These are phyloP conservation scores for Lyophyllum atratum DNA, from an alignment of 768 basidiomycete species.

Conservation along the genomic window DNA sequence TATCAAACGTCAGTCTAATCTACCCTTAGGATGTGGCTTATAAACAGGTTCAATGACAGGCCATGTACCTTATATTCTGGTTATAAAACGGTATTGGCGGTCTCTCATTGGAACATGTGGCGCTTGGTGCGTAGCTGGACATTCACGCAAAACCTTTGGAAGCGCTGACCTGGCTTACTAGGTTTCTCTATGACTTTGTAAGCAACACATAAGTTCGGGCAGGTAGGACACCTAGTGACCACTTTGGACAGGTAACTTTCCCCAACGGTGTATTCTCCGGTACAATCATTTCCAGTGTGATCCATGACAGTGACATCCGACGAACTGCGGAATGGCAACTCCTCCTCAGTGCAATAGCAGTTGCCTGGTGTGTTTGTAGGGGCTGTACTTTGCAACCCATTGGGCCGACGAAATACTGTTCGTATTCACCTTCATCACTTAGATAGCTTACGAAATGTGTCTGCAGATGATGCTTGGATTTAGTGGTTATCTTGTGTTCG, in stretches of 20 bases:
- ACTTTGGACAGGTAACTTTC: constrained; percentile 53
- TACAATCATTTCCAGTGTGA: constrained; percentile 63
- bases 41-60: constrained; percentile 28
- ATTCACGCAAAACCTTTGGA: not conserved
- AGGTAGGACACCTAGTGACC: not conserved
- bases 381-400: constrained; percentile 36
- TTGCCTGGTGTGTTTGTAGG: constrained; percentile 63
- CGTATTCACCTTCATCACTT: constrained; percentile 13
- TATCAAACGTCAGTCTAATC: constrained; percentile 52
- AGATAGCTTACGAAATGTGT: not conserved
- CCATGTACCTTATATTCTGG: constrained; percentile 61
- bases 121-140: constrained; percentile 51
- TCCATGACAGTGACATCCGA: constrained; percentile 55
- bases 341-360: constrained; percentile 59
- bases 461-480: constrained; percentile 67
- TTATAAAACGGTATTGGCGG: constrained; percentile 66
- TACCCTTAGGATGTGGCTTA: not conserved
- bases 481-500: constrained; percentile 66
- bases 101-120: constrained; percentile 71
- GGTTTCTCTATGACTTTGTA: not conserved
- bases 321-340: constrained; percentile 69
- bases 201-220: not conserved
- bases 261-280: constrained; percentile 56
- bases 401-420: constrained; percentile 62
- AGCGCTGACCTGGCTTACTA: not conserved